A percentile compares a stretch with the other conserved stretches of the same genome.
Evolutionary conservation across 2,329 filamentous ascomycete species (phyloP).

Genomic region (Gyromitra esculenta): DNA sequence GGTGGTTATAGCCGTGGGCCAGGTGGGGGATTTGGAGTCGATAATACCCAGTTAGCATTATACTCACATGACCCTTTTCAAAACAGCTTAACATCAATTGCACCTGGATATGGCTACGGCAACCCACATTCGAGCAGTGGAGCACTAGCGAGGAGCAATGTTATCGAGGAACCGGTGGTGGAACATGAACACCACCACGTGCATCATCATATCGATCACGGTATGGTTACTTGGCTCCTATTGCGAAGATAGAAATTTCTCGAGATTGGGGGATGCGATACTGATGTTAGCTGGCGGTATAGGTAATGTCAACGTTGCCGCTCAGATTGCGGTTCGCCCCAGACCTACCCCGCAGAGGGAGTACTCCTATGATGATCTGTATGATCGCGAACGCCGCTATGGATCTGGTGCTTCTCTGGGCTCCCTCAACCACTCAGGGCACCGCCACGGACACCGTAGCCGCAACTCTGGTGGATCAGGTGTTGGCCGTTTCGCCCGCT

Average conservation of each 20-base stretch:
- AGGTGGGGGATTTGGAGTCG: constrained; percentile 22
- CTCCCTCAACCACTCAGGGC: constrained; percentile 27
- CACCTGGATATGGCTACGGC: constrained; percentile 40
- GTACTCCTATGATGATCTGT: constrained; percentile 53
- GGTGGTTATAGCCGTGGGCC: constrained; percentile 26
- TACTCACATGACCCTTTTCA: constrained; percentile 38
- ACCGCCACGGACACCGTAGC: constrained; percentile 41
- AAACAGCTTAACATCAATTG: constrained; percentile 42
- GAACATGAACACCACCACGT: constrained; percentile 56
- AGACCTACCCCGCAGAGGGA: constrained; percentile 37
- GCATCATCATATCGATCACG: constrained; percentile 56
- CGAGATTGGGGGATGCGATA: background rate
- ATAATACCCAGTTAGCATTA: constrained; percentile 38
- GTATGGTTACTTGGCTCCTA: constrained; percentile 25
- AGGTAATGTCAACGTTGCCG: constrained; percentile 41
- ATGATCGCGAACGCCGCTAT: constrained; percentile 52
- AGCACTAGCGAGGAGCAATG: constrained; percentile 18
- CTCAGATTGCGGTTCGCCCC: constrained; percentile 36
- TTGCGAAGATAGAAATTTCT: background rate
- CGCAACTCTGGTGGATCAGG: constrained; percentile 19
- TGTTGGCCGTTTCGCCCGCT: constrained; percentile 47
- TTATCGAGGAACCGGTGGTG: constrained; percentile 54
- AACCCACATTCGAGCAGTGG: constrained; percentile 34
- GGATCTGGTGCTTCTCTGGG: constrained; percentile 49
- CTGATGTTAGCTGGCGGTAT: constrained; percentile 17